Evolutionary conservation across 139 green algal species (phyloP).

Genomic region (Mesotaenium endlicherianum): DNA sequence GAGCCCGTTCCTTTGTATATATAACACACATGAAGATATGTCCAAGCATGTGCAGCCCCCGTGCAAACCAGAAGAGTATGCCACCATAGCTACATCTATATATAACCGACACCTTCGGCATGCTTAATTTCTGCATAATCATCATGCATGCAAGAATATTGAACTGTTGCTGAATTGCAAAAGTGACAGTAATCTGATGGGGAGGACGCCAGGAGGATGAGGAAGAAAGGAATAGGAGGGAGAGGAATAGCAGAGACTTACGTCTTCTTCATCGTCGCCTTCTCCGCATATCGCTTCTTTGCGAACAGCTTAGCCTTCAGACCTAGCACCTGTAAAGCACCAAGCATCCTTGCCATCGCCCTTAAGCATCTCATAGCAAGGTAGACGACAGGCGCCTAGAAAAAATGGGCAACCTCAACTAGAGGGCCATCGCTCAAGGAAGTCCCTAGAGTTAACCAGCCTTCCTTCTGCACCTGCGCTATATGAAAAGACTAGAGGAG

Average conservation of each 20-base stretch:
- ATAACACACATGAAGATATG: too few species aligned
- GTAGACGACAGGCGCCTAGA: background rate
- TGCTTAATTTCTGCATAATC: too few species aligned
- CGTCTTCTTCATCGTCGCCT: conserved; percentile 98
- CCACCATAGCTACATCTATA: too few species aligned
- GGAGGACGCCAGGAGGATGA: background rate
- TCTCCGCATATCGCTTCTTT: conserved; percentile 96
- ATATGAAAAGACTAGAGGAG: background rate
- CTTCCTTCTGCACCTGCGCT: background rate
- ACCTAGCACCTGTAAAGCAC: conserved; percentile 68
- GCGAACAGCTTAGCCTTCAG: conserved; percentile 97
- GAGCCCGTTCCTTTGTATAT: too few species aligned
- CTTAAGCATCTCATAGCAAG: background rate
- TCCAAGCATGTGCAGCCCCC: too few species aligned
- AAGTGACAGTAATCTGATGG: background rate
- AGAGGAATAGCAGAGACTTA: conserved; percentile 16
- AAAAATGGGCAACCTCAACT: background rate
- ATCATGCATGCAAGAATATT: too few species aligned
- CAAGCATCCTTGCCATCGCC: background rate
- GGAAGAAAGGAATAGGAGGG: background rate
- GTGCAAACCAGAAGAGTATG: too few species aligned
- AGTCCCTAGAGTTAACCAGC: background rate
- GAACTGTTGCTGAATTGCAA: too few species aligned
- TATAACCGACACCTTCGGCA: too few species aligned
- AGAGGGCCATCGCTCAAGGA: background rate